Percentiles rank a stretch among this genome's conserved stretches.
Conservation (phyloP, 345 rosid species). For the Dipteronia dyeriana region DNA sequence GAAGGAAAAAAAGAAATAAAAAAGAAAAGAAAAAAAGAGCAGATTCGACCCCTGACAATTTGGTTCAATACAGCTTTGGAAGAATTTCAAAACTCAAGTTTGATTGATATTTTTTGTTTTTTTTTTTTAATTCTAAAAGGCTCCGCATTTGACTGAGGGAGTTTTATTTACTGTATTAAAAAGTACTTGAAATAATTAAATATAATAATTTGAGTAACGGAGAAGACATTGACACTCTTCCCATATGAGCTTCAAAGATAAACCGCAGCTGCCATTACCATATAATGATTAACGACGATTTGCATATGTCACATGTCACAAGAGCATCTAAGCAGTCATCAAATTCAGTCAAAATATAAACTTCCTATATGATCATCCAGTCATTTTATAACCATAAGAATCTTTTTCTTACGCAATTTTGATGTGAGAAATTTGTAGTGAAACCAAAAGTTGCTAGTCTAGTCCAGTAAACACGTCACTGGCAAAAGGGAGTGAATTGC, state of each 20-base stretch:
- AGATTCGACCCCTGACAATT: no score
- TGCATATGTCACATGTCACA: conserved; percentile 9
- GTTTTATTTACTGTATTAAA: no score
- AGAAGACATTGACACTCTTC: conserved; percentile 65
- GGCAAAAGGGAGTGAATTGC: conserved; percentile 8
- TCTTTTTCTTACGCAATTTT: conserved; percentile 61
- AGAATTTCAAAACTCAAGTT: no score
- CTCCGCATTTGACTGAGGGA: no score
- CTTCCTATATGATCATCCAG: conserved; percentile 35
- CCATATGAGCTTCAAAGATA: conserved; percentile 69
- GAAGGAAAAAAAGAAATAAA: no score
- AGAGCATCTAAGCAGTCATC: conserved; percentile 10
- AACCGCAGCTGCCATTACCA: conserved; percentile 58
- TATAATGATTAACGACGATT: conserved; percentile 74
- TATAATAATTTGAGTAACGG: conserved; percentile 42
- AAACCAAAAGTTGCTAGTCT: background rate
- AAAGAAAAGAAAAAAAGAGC: no score
- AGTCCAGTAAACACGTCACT: background rate
- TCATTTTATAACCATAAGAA: conserved; percentile 55
- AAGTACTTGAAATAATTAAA: no score
- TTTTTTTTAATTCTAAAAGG: no score
- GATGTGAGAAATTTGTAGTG: conserved; percentile 6
- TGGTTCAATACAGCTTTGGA: no score
- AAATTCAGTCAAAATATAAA: conserved; percentile 7
- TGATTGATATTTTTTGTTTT: no score